Percentiles rank a stretch among this genome's conserved stretches.
phyloP scores from a whole-genome alignment of 129 eudicot genomes.

The carrot (Daucus carota) region DH1_v3.0 NC_030383.2:47619001-47619500 shows the following conservation, averaged over 20 bases:
- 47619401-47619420: slow-evolving; percentile 86
- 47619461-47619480: neutral
- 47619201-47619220: slow-evolving; percentile 61
- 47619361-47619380: slow-evolving; percentile 77
- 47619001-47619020: slow-evolving; percentile 91
- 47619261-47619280: slow-evolving; percentile 21
- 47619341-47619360: slow-evolving; percentile 75
- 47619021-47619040: slow-evolving; percentile 92
- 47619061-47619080: slow-evolving; percentile 82
- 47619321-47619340: neutral
- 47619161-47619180: slow-evolving; percentile 48
- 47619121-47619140: neutral
- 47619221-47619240: slow-evolving; percentile 64
- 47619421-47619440: slow-evolving; percentile 71
- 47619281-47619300: neutral
- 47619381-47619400: slow-evolving; percentile 89
- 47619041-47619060: slow-evolving; percentile 79
- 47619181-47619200: slow-evolving; percentile 85
- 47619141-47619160: neutral
- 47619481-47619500: neutral
- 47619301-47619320: neutral
- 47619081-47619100: slow-evolving; percentile 21
- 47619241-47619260: slow-evolving; percentile 37
- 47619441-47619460: slow-evolving; percentile 7
- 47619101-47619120: neutral